Base-by-base conservation (phyloP, 352 stramenopile species). In the Peronospora destructor region DNA sequence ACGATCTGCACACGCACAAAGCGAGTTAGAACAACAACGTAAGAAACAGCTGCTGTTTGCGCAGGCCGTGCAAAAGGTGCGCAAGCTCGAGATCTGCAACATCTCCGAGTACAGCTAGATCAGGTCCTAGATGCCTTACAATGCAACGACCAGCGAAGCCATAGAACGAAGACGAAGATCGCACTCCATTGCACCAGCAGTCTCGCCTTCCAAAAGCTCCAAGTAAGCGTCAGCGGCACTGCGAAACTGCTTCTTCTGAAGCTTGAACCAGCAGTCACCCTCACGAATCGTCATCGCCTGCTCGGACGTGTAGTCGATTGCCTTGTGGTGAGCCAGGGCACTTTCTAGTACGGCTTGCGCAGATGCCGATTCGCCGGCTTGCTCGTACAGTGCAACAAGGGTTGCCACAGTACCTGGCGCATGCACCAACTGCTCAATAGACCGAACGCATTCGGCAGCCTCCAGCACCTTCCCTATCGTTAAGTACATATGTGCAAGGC, bases 61-160 rank as follows among this genome's bases (percentile, higher is more conserved):
- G 17, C 82, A 98, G 54, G 80, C 88, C 17, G 72, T 97, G 59
- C 75, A 95, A 59, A 88, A 91, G 61, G 79, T 89, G 16, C 91
- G 87, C 62, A 96, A 96, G 64, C 79, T 98, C 53, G 95, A 98
- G 71, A 97, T 97, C 48, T 98, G 75, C 71, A 83, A 86, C 66
- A 87, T 88, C 49, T 56, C 64, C 39, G 75, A 89, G 59, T 89
- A 10, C 33, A 13, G 21, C 14, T 34, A 7, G 7, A 28, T 7
- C 33, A 1, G 10, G 17, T 1, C 26, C 8, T 36, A 33, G 30
- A 35, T 10, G 17, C 73, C 71, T 49, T 79, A 90, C 74, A 90
- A 56, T 0, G 78, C 76, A 33, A 90, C 61, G 23, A 90, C 81
- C 14, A 88, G 62, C 29, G 76, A 89, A 12, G 81, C 78, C 43